Evolutionary conservation across 2,329 filamentous ascomycete species (phyloP), one percentile per base, ranked within the genome.

Genomic region (Mariannaea elegans): DNA sequence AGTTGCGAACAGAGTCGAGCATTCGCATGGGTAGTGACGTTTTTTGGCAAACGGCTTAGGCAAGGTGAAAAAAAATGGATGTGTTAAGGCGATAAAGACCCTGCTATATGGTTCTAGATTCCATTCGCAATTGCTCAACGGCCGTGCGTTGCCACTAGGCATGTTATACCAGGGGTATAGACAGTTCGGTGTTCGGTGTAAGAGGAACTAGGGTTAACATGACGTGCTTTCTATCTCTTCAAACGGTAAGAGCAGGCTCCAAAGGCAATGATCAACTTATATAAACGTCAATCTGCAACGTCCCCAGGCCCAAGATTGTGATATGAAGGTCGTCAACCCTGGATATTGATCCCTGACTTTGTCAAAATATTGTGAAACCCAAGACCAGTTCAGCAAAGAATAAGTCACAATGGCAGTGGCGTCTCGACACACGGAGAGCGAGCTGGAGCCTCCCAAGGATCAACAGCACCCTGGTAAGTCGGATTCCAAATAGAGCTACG

Each of bases 381-480:
- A 16, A 18, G 19, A 18, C 13, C 3, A 55, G 5, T 32, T 16
- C 29, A 36, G 14, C 10, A 8, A n/a, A 36, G 12, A 36, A 14
- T 5, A 14, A 18, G 31, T 29, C 58, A 59, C 32, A 21, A 69
- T 69, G 66, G 38, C 63, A 5, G 19, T 57, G n/a, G 42, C 56
- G n/a, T 57, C 57, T 14, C 63, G 67, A 23, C 67, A 69, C 29
- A 61, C 48, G 5, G 66, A 69, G 18, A 69, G 63, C 44, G 66
- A 69, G 44, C 27, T 63, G 48, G 50, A 60, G 45, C 67, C 67
- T 59, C 67, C 74, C 32, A 76, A 75, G 62, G 68, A 70, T 10
- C 66, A 76, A 49, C 72, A 72, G 34, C 62, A 70, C 47, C 68
- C 71, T 61, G 73, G 73, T 75, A 59, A 39, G 50, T 19, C 2